Base-by-base conservation (phyloP, 192 early-diverging fungal species). In the Backusella parvicylindrica region DNA sequence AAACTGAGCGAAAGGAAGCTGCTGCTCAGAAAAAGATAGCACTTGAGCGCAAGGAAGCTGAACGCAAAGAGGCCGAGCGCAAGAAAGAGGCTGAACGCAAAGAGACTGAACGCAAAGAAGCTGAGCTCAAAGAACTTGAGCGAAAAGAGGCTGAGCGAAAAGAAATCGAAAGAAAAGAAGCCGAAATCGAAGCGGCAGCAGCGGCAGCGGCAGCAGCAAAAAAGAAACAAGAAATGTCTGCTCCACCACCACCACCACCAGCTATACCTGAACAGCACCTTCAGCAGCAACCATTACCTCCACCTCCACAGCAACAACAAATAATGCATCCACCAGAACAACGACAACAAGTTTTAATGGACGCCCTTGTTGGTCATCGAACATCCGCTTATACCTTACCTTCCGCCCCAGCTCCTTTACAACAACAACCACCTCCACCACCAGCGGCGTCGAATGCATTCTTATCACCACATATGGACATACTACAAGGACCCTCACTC, bases 281-380 rank as follows among this genome's bases (percentile, higher is more conserved):
- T 18, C 43, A 47, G 4, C 43, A 47, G 15, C 41, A 41, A 31
- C 2, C 60, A 31, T 12, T 32, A 64, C 12, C 28, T 13, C 53
- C 37, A 38, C 37, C 21, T 7, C 21, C 21, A 56, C 50, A 7
- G 4, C 31, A 35, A 8, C 18, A 4, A 7, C 65, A 35, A 33
- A 36, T 36, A 15, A 28, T 68, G n/a, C 36, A 68, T 38, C 36
- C 18, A 68, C 66, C 53, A 5, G 40, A 65, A 31, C 60, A 65
- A 41, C 60, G 73, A 9, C 73, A 75, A 8, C 60, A 67, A 30
- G 38, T 75, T 9, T 38, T 75, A 21, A 75, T 75, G 64, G 73
- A 75, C 28, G 73, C 64, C 0, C 73, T 75, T 33, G 30, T 75
- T 4, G 73, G 73, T 11, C 53, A n/a, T 31, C 26, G 11, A 26